phyloP scores from a whole-genome alignment of 345 rosid species.

The Eucalyptus grandis region DNA sequence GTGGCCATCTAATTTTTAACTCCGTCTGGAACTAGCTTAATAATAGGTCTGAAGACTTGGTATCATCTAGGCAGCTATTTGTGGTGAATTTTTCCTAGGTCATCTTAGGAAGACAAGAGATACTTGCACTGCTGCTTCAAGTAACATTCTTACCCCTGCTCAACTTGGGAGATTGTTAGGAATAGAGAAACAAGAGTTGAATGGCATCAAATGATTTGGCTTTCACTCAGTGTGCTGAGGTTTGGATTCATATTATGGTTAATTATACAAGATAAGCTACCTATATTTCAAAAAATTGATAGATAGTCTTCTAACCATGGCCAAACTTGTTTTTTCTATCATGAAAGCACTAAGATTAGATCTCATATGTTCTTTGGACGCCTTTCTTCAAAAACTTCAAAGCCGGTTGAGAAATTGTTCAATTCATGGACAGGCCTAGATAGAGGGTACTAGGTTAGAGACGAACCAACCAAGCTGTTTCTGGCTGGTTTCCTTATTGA shows the following conservation, averaged over 20 bases:
- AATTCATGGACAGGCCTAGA: neutral
- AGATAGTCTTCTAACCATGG: neutral
- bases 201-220: neutral
- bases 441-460: neutral
- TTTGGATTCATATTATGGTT: neutral
- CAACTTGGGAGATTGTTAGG: neutral
- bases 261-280: neutral
- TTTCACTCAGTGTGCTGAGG: neutral
- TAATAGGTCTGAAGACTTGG: neutral
- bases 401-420: neutral
- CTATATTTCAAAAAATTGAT: neutral
- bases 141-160: neutral
- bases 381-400: neutral
- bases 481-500: neutral
- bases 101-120: neutral
- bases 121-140: neutral
- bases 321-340: neutral
- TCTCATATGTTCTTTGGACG: neutral
- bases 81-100: neutral
- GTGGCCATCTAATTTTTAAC: neutral
- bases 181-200: neutral
- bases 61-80: neutral
- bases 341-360: neutral
- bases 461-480: neutral
- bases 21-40: too few species aligned